Conservation (phyloP, 805 yeast species). For the Vanderwaltozyma verrucispora region DNA sequence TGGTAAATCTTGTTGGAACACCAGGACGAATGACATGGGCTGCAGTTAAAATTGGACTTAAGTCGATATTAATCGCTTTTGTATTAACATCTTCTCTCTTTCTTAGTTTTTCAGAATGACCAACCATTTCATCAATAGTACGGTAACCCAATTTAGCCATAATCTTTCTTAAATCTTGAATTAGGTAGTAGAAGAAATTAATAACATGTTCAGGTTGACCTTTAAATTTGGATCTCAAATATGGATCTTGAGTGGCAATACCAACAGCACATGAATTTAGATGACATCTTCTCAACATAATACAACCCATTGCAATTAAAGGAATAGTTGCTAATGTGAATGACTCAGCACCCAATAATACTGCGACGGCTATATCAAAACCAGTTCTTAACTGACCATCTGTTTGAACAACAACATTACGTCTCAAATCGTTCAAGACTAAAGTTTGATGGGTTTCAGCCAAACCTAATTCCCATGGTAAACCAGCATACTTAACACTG, state of each 20-base stretch:
- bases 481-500: conserved; percentile 92
- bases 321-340: conserved; percentile 99
- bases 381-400: conserved; percentile 98
- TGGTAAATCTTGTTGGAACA: conserved; percentile 83
- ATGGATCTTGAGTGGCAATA: conserved; percentile 97
- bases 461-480: conserved; percentile 97
- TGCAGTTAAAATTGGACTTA: conserved; percentile 90
- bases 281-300: conserved; percentile 93
- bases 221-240: conserved; percentile 76
- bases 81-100: conserved; percentile 83
- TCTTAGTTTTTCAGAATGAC: conserved; percentile 82
- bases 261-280: conserved; percentile 95
- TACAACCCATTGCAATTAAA: conserved; percentile 93
- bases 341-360: conserved; percentile 94
- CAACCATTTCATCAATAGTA: conserved; percentile 95
- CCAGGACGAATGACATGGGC: conserved; percentile 96
- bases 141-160: conserved; percentile 96
- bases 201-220: conserved; percentile 99
- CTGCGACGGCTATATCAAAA: conserved; percentile 92
- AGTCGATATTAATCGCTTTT: conserved; percentile 83
- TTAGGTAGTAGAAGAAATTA: conserved; percentile 90
- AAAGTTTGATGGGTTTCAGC: conserved; percentile 98
- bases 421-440: conserved; percentile 91
- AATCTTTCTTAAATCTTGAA: conserved; percentile 81
- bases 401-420: conserved; percentile 92